Percentiles rank a stretch among this genome's conserved stretches.
Conservation (phyloP, 176 grass and related monocot genomes). For the Ananas comosus region DNA sequence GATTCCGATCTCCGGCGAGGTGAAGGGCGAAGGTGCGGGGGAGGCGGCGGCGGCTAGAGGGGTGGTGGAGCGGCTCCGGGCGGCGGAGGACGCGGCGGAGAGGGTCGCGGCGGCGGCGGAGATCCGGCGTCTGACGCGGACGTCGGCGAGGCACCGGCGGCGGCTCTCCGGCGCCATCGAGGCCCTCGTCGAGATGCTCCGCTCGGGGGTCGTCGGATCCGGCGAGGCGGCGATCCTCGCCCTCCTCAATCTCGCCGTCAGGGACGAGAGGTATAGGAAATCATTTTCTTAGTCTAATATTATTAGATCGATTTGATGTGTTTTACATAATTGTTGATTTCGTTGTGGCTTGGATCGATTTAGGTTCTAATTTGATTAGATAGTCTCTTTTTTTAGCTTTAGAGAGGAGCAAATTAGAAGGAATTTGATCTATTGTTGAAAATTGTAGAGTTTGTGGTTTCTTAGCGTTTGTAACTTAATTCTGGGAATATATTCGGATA, state of each 20-base stretch:
- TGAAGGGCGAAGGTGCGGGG: neutral
- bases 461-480: too few relatives aligned
- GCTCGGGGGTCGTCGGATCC: constrained; percentile 11
- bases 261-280: constrained; percentile 48
- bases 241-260: constrained; percentile 87
- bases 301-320: neutral
- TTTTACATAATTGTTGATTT: too few relatives aligned
- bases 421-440: too few relatives aligned
- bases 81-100: constrained; percentile 21
- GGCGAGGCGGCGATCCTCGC: constrained; percentile 67
- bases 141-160: constrained; percentile 58
- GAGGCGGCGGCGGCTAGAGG: neutral
- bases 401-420: too few relatives aligned
- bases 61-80: constrained; percentile 16
- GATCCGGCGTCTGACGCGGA: constrained; percentile 66
- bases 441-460: too few relatives aligned
- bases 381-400: too few relatives aligned
- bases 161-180: constrained; percentile 51
- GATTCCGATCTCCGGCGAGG: constrained; percentile 35
- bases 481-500: too few relatives aligned
- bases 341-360: too few relatives aligned
- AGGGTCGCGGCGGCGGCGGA: constrained; percentile 50
- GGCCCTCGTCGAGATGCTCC: constrained; percentile 86
- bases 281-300: neutral
- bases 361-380: too few relatives aligned